Base-by-base conservation (phyloP, 148 eudicot genomes). In the Cornus kousa region DNA sequence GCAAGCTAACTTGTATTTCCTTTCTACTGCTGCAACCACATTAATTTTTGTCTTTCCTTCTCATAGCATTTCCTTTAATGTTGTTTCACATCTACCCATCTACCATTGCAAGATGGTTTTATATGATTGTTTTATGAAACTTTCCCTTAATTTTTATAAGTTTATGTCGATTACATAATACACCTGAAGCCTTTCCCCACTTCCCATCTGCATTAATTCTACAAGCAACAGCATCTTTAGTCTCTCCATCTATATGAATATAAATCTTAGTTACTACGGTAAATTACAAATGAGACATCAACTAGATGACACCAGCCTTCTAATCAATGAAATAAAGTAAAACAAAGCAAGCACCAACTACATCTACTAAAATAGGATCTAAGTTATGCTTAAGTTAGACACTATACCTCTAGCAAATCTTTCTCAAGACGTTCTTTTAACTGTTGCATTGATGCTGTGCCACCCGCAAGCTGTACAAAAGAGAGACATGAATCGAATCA, bases 341-440 rank as follows among this genome's bases (percentile, higher is more conserved):
- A 69, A 74, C 14, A 79, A 53, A 62, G 59, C 48, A 62, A 70
- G 35, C 71, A 72, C 68, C 43, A 13, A 46, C 14, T 48, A 23
- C 64, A n/a, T 23, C 24, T 19, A 74, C 17, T 68, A 23, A 35
- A 28, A 73, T 75, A 60, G 32, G 67, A 59, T 66, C 72, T 68
- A 32, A 35, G 37, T 13, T 71, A 24, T 53, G 55, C 9, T 64
- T 9, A 70, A 59, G 57, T 43, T 46, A 20, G 77, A 67, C 50
- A 78, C 17, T 3, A 59, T 39, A 95, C 99, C 97, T 95, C 99
- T 37, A 95, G 83, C 78, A 95, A 88, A 80, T 95, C 99, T 86
- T 95, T 95, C 91, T 95, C 99, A 75, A 95, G 95, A 62, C 99
- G 99, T 82, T 95, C 99, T 89, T 95, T 95, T 77, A 95, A 57